Evolutionary conservation across 768 basidiomycete species (phyloP).

Genomic region (Suillus lakei): DNA sequence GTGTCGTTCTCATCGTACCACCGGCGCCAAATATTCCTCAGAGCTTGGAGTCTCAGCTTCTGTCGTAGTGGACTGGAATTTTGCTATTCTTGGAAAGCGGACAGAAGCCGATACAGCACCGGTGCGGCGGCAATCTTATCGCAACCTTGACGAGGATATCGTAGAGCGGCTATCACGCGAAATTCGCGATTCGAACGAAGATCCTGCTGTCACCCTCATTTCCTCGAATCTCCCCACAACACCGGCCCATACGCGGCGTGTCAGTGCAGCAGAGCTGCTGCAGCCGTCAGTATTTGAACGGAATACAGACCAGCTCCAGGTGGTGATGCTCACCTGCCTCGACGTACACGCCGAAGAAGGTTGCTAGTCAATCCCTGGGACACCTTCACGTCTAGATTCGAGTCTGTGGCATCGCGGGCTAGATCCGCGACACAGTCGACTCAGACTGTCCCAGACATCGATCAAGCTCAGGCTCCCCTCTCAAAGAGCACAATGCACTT

Average conservation of each 20-base stretch:
- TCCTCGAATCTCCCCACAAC: constrained; percentile 5
- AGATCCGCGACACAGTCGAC: constrained; percentile 17
- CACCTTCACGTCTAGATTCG: constrained; percentile 20
- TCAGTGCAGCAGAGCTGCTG: constrained; percentile 25
- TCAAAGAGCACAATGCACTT: too few relatives aligned
- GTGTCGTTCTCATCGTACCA: constrained; percentile 55
- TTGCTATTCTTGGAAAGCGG: constrained; percentile 40
- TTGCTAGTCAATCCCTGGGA: constrained; percentile 19
- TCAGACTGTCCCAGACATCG: constrained; percentile 11
- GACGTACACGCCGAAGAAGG: constrained; percentile 10
- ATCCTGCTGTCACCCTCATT: constrained; percentile 1
- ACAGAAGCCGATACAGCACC: constrained; percentile 15
- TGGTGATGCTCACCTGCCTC: not conserved
- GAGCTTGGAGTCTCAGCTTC: constrained; percentile 62
- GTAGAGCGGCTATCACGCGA: constrained; percentile 24
- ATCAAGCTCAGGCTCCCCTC: too few relatives aligned
- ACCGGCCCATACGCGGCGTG: constrained; percentile 14
- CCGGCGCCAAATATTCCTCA: too few relatives aligned
- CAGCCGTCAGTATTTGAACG: constrained; percentile 20
- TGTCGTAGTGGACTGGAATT: constrained; percentile 53
- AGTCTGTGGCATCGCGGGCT: constrained; percentile 19
- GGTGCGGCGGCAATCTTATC: constrained; percentile 30
- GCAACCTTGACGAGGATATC: constrained; percentile 26
- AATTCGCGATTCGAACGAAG: too few relatives aligned
- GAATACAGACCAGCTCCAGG: not conserved